Evolutionary conservation across 2,329 filamentous ascomycete species (phyloP).

Genomic region (Sarocladiaceae sp.): DNA sequence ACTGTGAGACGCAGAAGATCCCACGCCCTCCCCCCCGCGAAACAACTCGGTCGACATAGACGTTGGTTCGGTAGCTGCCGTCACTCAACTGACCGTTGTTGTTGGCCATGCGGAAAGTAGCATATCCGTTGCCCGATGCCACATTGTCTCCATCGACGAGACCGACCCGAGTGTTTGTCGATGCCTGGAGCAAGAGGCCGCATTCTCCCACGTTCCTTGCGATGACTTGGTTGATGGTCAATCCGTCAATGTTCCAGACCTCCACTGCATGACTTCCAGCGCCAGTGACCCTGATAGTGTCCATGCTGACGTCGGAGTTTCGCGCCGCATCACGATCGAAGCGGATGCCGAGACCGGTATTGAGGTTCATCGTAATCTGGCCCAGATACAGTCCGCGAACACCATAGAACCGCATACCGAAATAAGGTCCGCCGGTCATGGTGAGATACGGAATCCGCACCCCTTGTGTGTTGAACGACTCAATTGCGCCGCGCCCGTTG

Average conservation of each 20-base stretch:
- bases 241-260: conserved; percentile 52
- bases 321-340: conserved; percentile 49
- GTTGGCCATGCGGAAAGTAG: conserved; percentile 51
- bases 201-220: conserved; percentile 48
- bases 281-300: conserved; percentile 42
- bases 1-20: conserved; percentile 51
- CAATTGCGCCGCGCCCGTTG: conserved; percentile 45
- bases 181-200: conserved; percentile 49
- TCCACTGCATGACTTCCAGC: conserved; percentile 51
- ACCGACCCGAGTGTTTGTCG: conserved; percentile 44
- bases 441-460: conserved; percentile 50
- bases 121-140: conserved; percentile 45
- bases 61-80: conserved; percentile 44
- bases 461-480: conserved; percentile 39
- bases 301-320: conserved; percentile 49
- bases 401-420: conserved; percentile 50
- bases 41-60: conserved; percentile 45
- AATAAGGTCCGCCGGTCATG: conserved; percentile 53
- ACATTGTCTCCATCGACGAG: conserved; percentile 52
- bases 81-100: conserved; percentile 43
- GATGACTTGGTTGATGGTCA: conserved; percentile 45
- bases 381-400: conserved; percentile 41
- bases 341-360: conserved; percentile 47
- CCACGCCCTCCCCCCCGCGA: conserved; percentile 51
- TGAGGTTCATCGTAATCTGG: conserved; percentile 48